Evolutionary conservation across 2,329 filamentous ascomycete species (phyloP), one percentile per base, ranked within the genome.

Genomic region (Aureobasidium sp.): DNA sequence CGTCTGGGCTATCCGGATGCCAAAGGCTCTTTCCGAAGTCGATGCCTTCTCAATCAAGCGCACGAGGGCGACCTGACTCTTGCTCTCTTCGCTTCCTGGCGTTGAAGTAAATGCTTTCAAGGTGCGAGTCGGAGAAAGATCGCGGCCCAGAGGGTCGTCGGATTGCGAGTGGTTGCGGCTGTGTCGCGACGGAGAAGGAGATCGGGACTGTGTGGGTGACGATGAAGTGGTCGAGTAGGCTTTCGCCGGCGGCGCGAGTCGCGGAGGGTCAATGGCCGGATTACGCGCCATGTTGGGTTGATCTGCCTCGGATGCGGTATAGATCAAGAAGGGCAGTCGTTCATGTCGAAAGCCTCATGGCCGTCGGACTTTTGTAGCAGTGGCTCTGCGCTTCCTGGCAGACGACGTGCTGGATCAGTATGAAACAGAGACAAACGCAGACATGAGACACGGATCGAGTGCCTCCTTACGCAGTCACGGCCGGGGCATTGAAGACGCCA

Each of bases 21-120:
- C 88, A 72, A 93, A 86, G 17, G 87, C 85, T 68, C 87, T 84
- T 73, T 93, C 88, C 27, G 82, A 76, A 3, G 80, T 75, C 1
- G 87, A 86, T 17, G 87, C 84, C 17, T 77, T 78, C 64, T 86
- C 82, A 63, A 91, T 81, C 70, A 85, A 88, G 51, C 75, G 67
- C 37, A 75, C 72, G 44, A 77, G 70, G n/a, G 71, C 71, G 68
- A 75, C 75, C 62, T 75, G 70, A 64, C 74, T 73, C 36, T 63
- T 63, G 37, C 53, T 60, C 37, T 36, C 52, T 31, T 51, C 48
- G 36, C 34, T 39, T 29, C 57, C 58, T 14, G 67, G 60, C 34
- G 70, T 69, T 77, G 79, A 22, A 81, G 81, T 79, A 66, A 90
- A 81, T 17, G 84, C 82, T 63, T 86, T 81, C 64, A 88, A 76